Evolutionary conservation across 257 asterid species (phyloP).

Genomic region (Nicotiana tomentosiformis): DNA sequence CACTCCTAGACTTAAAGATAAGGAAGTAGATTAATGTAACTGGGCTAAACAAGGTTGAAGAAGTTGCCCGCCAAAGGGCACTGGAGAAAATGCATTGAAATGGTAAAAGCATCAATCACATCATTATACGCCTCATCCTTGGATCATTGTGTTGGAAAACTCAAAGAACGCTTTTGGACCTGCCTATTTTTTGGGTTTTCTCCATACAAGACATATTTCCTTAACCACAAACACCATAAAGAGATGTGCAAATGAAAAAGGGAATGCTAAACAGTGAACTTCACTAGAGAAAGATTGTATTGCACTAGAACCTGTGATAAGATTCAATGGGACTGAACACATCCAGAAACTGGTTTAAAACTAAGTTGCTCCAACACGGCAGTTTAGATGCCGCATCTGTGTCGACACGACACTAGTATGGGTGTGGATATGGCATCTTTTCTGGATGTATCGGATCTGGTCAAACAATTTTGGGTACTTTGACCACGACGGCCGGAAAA

Average conservation of each 20-base stretch:
- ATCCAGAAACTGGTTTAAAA: background rate
- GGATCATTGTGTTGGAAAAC: background rate
- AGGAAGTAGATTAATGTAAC: background rate
- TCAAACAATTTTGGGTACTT: no score
- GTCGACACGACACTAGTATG: no score
- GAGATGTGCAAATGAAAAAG: background rate
- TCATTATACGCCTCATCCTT: background rate
- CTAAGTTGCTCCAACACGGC: no score
- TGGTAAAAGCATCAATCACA: background rate
- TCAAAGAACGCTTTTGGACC: background rate
- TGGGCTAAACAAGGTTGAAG: background rate
- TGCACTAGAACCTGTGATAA: background rate
- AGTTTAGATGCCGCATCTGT: no score
- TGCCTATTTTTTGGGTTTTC: background rate
- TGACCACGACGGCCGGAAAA: no score
- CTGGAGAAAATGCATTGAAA: slow-evolving; percentile 3
- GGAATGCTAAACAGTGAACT: background rate
- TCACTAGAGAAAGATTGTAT: background rate
- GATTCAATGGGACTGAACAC: background rate
- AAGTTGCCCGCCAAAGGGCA: background rate
- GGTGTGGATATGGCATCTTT: no score
- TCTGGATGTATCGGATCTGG: no score
- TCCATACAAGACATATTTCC: background rate
- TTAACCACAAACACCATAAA: background rate
- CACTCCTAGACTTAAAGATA: background rate